Conservation (phyloP, 2,329 filamentous ascomycete species). For the Monosporascus cannonballus region DNA sequence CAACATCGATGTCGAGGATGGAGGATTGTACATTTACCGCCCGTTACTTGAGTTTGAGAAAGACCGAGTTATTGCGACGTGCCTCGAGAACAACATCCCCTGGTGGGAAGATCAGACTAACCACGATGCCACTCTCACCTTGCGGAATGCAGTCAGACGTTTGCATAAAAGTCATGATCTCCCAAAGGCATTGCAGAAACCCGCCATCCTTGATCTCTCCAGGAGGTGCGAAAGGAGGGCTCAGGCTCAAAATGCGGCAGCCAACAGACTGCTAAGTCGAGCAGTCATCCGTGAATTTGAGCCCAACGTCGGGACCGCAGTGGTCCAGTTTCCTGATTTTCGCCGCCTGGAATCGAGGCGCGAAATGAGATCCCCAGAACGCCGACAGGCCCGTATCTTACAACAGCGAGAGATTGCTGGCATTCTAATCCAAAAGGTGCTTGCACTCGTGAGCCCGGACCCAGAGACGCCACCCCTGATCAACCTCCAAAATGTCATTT, state of each 20-base stretch:
- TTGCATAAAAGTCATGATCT: slow-evolving; percentile 53
- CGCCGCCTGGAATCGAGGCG: slow-evolving; percentile 11
- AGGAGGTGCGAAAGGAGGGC: slow-evolving; percentile 41
- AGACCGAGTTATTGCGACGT: slow-evolving; percentile 67
- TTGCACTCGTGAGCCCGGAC: slow-evolving; percentile 46
- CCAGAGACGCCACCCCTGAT: slow-evolving; percentile 33
- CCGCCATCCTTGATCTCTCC: slow-evolving; percentile 57
- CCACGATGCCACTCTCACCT: slow-evolving; percentile 65
- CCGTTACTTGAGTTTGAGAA: slow-evolving; percentile 69
- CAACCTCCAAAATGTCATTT: slow-evolving; percentile 39
- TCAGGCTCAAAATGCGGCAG: slow-evolving; percentile 42
- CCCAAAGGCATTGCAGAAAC: slow-evolving; percentile 63
- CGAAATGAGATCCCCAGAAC: slow-evolving; percentile 10
- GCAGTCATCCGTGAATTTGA: slow-evolving; percentile 42
- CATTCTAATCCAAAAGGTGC: slow-evolving; percentile 40
- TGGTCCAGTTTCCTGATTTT: slow-evolving; percentile 38
- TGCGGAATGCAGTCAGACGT: slow-evolving; percentile 73
- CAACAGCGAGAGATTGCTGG: slow-evolving; percentile 39
- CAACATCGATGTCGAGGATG: slow-evolving; percentile 46
- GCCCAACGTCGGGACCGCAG: slow-evolving; percentile 40
- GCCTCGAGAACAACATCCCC: slow-evolving; percentile 55
- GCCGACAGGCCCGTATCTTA: slow-evolving; percentile 21
- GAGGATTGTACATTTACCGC: slow-evolving; percentile 61
- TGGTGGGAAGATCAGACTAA: slow-evolving; percentile 91
- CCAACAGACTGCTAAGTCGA: slow-evolving; percentile 46